Conservation (phyloP, 441 rosid species). For the Populus tomentosa region DNA sequence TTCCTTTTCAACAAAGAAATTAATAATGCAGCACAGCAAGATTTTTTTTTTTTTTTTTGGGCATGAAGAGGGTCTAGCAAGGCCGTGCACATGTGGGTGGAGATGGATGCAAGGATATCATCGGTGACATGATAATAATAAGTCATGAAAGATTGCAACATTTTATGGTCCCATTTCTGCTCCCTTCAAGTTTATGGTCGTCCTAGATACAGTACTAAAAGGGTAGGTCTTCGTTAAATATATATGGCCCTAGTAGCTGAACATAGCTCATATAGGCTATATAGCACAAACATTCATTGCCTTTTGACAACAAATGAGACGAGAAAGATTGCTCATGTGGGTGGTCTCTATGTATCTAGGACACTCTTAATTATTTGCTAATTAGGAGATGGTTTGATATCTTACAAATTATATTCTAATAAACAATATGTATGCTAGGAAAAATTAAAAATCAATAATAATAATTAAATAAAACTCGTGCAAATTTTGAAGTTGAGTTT, state of each 20-base stretch:
- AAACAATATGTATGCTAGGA: too few species aligned
- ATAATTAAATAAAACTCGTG: too few species aligned
- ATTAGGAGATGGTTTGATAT: background rate
- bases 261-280: background rate
- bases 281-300: background rate
- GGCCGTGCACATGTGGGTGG: slow-evolving; percentile 32
- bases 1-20: background rate
- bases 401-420: too few species aligned
- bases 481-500: too few species aligned
- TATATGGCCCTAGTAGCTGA: background rate
- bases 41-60: background rate
- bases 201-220: slow-evolving; percentile 8
- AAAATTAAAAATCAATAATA: too few species aligned
- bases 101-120: slow-evolving; percentile 26
- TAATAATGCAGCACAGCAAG: background rate
- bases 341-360: too few species aligned
- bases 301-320: background rate
- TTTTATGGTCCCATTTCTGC: slow-evolving; percentile 20
- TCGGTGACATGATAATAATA: slow-evolving; percentile 38
- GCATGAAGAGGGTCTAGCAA: slow-evolving; percentile 33
- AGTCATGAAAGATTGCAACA: slow-evolving; percentile 7
- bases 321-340: background rate
- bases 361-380: background rate
- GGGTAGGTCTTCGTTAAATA: background rate
- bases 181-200: slow-evolving; percentile 19